Evolutionary conservation across 2,329 filamentous ascomycete species (phyloP).

Genomic region (Podosphaera fusca): DNA sequence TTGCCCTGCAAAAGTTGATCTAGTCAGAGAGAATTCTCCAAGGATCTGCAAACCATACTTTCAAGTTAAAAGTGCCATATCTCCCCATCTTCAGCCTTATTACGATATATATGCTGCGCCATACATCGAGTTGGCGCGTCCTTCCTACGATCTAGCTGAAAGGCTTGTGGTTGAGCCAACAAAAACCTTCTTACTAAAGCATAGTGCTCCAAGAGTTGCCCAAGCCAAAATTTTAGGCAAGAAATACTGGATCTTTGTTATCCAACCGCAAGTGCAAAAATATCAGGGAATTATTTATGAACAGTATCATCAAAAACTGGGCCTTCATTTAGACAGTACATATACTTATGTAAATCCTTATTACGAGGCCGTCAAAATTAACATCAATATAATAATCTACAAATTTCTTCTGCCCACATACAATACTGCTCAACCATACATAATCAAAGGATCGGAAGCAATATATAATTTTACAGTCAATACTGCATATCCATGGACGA

Average conservation of each 20-base stretch:
- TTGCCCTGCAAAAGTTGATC: conserved; percentile 49
- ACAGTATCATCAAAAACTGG: conserved; percentile 48
- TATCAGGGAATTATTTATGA: conserved; percentile 35
- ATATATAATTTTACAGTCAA: conserved; percentile 43
- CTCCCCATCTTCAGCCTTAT: conserved; percentile 63
- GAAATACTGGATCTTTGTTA: conserved; percentile 54
- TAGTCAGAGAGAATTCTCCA: conserved; percentile 46
- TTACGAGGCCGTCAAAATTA: conserved; percentile 40
- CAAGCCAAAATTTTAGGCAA: conserved; percentile 42
- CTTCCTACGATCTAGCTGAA: conserved; percentile 45
- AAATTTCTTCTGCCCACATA: conserved; percentile 56
- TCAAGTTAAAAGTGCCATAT: conserved; percentile 34
- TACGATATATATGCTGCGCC: conserved; percentile 67
- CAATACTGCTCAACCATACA: conserved; percentile 49
- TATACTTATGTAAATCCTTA: conserved; percentile 42
- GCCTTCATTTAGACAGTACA: conserved; percentile 47
- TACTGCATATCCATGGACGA: conserved; percentile 48
- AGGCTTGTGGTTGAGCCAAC: conserved; percentile 46
- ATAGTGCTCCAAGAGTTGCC: conserved; percentile 51
- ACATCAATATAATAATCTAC: conserved; percentile 44
- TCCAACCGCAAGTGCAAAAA: conserved; percentile 50
- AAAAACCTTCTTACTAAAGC: conserved; percentile 40
- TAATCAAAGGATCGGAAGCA: conserved; percentile 40
- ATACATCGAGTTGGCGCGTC: conserved; percentile 53
- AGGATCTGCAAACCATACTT: conserved; percentile 68